Percentiles rank a stretch among this genome's conserved stretches.
These are phyloP conservation scores for Mycena amicta DNA, from an alignment of 768 basidiomycete species.

Conservation along the genomic window DNA sequence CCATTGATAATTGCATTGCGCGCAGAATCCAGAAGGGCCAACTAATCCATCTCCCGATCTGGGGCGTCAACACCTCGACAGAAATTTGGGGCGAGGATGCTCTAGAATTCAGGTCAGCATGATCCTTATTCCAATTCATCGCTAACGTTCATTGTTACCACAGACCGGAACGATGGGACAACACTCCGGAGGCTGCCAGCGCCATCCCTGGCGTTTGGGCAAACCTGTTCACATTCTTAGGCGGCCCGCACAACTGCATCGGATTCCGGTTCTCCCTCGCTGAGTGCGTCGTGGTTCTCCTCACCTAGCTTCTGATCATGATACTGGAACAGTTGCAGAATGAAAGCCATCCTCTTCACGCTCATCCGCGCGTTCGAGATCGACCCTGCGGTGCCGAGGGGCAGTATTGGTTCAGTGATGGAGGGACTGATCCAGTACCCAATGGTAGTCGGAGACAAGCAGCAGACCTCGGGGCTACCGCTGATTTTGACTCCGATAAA, in stretches of 20 bases:
- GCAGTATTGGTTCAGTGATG: conserved; percentile 21
- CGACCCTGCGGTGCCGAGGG: conserved; percentile 29
- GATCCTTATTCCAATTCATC: background rate
- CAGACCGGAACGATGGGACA: conserved; percentile 51
- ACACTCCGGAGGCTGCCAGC: conserved; percentile 33
- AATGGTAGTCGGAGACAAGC: background rate
- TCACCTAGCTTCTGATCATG: too few species aligned
- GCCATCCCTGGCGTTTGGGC: conserved; percentile 44
- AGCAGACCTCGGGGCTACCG: background rate
- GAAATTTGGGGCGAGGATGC: conserved; percentile 32
- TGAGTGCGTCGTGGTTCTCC: conserved; percentile 37
- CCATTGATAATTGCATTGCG: background rate
- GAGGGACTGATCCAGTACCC: background rate
- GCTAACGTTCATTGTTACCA: background rate
- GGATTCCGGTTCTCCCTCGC: conserved; percentile 31
- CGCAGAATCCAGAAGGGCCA: conserved; percentile 31
- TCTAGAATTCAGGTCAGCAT: conserved; percentile 31
- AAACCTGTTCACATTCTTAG: conserved; percentile 44
- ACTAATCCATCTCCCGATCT: conserved; percentile 32
- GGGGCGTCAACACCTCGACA: conserved; percentile 25
- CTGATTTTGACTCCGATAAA: background rate
- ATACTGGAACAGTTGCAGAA: conserved; percentile 8
- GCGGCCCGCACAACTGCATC: conserved; percentile 49
- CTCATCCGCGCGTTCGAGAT: conserved; percentile 38
- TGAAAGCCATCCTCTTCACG: conserved; percentile 36